Conservation (phyloP, 1,284 basidiomycete species). For the Neonothopanus nambi region DNA sequence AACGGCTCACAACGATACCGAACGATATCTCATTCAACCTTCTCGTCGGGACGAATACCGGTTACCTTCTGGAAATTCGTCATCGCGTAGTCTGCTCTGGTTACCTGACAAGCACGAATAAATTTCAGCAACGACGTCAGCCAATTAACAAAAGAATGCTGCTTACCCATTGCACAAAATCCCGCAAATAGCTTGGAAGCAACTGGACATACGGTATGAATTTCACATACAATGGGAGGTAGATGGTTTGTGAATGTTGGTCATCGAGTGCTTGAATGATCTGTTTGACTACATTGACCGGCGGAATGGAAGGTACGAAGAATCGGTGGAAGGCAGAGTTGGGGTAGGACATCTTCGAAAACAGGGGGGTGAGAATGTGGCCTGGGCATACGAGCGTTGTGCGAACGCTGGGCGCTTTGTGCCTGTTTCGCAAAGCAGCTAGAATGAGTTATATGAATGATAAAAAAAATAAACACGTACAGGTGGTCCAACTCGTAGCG, state of each 20-base stretch:
- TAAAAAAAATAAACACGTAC: constrained; percentile 31
- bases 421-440: constrained; percentile 41
- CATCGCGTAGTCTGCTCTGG: constrained; percentile 44
- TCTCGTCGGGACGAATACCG: constrained; percentile 45
- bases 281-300: constrained; percentile 76
- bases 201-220: constrained; percentile 55
- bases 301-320: constrained; percentile 71
- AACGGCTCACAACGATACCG: too few relatives aligned
- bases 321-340: constrained; percentile 59
- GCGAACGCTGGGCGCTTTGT: constrained; percentile 71
- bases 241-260: constrained; percentile 69
- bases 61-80: constrained; percentile 47
- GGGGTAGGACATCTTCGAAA: constrained; percentile 60
- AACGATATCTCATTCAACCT: constrained; percentile 12
- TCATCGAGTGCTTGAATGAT: constrained; percentile 80
- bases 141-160: constrained; percentile 4
- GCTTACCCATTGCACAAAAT: constrained; percentile 71
- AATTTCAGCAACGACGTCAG: constrained; percentile 40
- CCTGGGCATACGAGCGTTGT: constrained; percentile 83
- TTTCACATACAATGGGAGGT: constrained; percentile 74
- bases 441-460: constrained; percentile 12
- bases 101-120: constrained; percentile 35
- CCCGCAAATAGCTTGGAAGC: constrained; percentile 71
- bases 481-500: constrained; percentile 81
- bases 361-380: constrained; percentile 74